Evolutionary conservation across 2,329 filamentous ascomycete genomes (phyloP), one percentile per base, ranked within the genome.

Genomic region (Aspergillus luchuensis): DNA sequence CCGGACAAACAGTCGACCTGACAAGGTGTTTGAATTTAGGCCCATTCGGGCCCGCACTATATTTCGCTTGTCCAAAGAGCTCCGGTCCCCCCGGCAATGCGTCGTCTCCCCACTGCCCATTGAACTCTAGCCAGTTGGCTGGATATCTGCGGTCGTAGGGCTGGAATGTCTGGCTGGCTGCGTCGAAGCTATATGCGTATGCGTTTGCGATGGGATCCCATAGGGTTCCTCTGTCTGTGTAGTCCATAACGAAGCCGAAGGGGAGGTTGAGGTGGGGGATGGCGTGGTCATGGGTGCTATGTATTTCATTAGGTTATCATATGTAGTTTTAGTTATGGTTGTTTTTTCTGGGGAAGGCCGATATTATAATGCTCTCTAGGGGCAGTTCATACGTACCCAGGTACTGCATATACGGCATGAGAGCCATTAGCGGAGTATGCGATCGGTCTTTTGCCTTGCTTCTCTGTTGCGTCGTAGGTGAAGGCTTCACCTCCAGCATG

Each of bases 401-500:
- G 53, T 6, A 82, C 84, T 17, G 86, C 85, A 70, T 89, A 90
- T 67, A 85, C 86, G 8, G 87, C 88, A 72, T 90, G 88, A 0
- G 82, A 84, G 8, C 87, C 88, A 52, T 84, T 84, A 0, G 83
- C 82, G 1, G 82, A 82, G 71, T 87, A 90, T 23, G 78, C 77
- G 30, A 89, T 74, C 1, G 87, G 86, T 60, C 86, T 76, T 2
- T 76, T 68, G 2, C 80, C 81, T 48, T 77, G 71, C 67, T 88
- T 86, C 63, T 87, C 80, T 1, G 84, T 77, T 1, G 81, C 78
- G 3, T 74, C 65, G 68, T 87, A 90, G 2, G 78, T 81, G 71
- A 89, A 89, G 1, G 87, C 87, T 72, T 89, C 79, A 4, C 88
- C 88, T 63, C 82, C 80, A 30, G 79, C 74, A 70, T 90, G 88